These are phyloP conservation scores for Coprinopsis strossmayeri DNA, from an alignment of 768 basidiomycete genomes.

Conservation along the genomic window DNA sequence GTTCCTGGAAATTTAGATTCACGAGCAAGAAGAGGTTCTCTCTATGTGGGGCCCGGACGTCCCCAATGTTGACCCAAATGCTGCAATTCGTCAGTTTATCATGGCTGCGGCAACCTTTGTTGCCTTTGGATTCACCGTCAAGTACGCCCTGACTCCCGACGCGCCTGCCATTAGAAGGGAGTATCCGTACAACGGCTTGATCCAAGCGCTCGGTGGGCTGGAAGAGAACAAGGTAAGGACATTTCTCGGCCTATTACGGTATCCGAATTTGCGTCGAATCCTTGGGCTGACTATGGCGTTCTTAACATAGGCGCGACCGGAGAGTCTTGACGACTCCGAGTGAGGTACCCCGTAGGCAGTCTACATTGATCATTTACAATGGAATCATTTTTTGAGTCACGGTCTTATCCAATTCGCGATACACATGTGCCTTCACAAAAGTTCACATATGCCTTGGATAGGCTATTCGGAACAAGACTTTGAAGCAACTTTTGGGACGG, in stretches of 20 bases:
- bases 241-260: background rate
- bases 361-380: conserved; percentile 2
- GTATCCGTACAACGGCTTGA: conserved; percentile 72
- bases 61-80: conserved; percentile 50
- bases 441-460: too few species aligned
- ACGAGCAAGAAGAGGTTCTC: conserved; percentile 72
- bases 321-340: conserved; percentile 17
- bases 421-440: too few species aligned
- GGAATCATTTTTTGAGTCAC: conserved; percentile 1
- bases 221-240: conserved; percentile 72
- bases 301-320: conserved; percentile 19
- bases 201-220: conserved; percentile 70
- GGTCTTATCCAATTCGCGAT: too few species aligned
- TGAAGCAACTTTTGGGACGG: too few species aligned
- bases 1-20: conserved; percentile 42
- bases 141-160: conserved; percentile 49
- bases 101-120: conserved; percentile 59
- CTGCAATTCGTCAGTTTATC: conserved; percentile 60
- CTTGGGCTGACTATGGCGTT: conserved; percentile 6
- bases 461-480: too few species aligned
- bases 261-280: too few species aligned
- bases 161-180: conserved; percentile 63
- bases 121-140: conserved; percentile 53
- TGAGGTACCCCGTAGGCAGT: conserved; percentile 2
- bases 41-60: conserved; percentile 88